phyloP scores from a whole-genome alignment of 805 yeast species.

The Lipomyces japonicus region DNA sequence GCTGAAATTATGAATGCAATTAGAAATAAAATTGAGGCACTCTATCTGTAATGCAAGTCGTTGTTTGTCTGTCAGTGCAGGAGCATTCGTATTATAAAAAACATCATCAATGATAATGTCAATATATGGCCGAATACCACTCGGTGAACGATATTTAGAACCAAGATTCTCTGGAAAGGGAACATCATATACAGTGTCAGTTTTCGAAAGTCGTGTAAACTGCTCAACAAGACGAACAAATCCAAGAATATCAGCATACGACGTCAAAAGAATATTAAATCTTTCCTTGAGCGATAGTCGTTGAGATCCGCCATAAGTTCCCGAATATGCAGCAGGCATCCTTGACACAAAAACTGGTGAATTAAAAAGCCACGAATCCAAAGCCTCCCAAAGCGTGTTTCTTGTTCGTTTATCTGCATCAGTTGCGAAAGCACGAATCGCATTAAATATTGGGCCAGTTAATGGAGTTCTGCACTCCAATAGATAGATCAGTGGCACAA shows the following conservation, averaged over 20 bases:
- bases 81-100: conserved; percentile 48
- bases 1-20: conserved; percentile 50
- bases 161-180: conserved; percentile 68
- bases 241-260: conserved; percentile 56
- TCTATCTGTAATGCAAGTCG: conserved; percentile 49
- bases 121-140: conserved; percentile 74
- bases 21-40: conserved; percentile 51
- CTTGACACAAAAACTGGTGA: conserved; percentile 23
- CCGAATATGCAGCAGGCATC: conserved; percentile 23
- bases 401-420: conserved; percentile 42
- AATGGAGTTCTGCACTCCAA: conserved; percentile 47
- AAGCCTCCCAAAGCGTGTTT: conserved; percentile 56
- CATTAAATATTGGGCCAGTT: conserved; percentile 53
- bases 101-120: conserved; percentile 69
- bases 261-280: conserved; percentile 47
- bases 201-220: conserved; percentile 32
- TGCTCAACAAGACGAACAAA: conserved; percentile 53
- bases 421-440: conserved; percentile 56
- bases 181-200: conserved; percentile 37
- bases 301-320: conserved; percentile 34
- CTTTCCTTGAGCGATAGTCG: conserved; percentile 43
- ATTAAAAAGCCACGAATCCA: conserved; percentile 67
- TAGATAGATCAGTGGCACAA: conserved; percentile 46
- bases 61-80: conserved; percentile 40
- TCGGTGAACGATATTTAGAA: conserved; percentile 48